Evolutionary conservation across 1,139 yeast genomes (phyloP).

Genomic region (Geotrichum siamense): DNA sequence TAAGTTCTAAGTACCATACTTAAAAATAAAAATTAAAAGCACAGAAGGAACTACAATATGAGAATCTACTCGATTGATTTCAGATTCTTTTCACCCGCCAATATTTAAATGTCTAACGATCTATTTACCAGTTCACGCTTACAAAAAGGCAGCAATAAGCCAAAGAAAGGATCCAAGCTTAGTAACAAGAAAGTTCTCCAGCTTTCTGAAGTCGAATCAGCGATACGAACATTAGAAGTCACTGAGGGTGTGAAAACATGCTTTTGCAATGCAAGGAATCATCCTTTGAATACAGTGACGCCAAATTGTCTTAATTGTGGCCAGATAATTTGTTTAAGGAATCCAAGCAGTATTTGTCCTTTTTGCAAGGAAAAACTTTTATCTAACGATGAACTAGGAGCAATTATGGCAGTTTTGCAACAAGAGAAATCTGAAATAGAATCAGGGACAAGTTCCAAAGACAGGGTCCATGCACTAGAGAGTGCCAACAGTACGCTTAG

Average conservation of each 20-base stretch:
- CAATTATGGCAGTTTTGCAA: constrained; percentile 40
- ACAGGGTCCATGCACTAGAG: constrained; percentile 37
- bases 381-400: constrained; percentile 50
- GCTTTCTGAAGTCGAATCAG: constrained; percentile 13
- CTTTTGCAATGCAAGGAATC: constrained; percentile 63
- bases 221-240: constrained; percentile 8
- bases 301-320: constrained; percentile 96
- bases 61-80: constrained; percentile 1
- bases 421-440: constrained; percentile 29
- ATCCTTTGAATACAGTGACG: constrained; percentile 80
- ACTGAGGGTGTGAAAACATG: constrained; percentile 42
- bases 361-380: constrained; percentile 69
- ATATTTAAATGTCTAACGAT: constrained; percentile 11
- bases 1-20: no score
- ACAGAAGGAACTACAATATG: neutral
- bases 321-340: constrained; percentile 80
- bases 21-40: no score
- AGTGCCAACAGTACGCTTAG: constrained; percentile 70
- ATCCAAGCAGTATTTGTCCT: constrained; percentile 84
- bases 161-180: neutral
- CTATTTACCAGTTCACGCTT: constrained; percentile 10
- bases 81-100: no score
- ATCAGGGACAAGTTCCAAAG: constrained; percentile 46
- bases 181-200: constrained; percentile 11
- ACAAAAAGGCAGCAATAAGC: constrained; percentile 1